Evolutionary conservation across 768 basidiomycete species (phyloP).

Genomic region (Amanita fuliginea): DNA sequence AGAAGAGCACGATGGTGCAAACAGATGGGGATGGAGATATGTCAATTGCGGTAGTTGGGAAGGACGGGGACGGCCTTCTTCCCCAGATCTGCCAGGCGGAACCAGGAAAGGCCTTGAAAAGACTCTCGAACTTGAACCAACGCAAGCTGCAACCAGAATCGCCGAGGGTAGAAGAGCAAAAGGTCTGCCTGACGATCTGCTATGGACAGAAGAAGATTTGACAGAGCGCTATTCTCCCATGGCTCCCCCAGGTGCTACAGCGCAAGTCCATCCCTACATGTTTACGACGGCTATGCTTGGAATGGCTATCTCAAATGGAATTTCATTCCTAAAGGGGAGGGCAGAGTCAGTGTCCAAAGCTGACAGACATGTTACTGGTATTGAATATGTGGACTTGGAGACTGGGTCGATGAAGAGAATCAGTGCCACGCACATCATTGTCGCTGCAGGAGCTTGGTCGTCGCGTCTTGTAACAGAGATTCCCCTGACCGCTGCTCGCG

Average conservation of each 20-base stretch:
- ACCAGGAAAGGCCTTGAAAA: constrained; percentile 42
- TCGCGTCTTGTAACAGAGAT: constrained; percentile 43
- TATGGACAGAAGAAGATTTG: constrained; percentile 45
- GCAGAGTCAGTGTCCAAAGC: constrained; percentile 32
- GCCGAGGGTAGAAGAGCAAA: constrained; percentile 16
- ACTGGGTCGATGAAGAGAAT: constrained; percentile 22
- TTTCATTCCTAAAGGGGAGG: constrained; percentile 32
- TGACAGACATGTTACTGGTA: constrained; percentile 33
- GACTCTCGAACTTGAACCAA: constrained; percentile 33
- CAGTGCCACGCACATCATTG: constrained; percentile 55
- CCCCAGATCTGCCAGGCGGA: constrained; percentile 14
- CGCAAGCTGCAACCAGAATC: constrained; percentile 7
- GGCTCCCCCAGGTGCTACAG: constrained; percentile 46
- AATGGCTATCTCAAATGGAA: constrained; percentile 46
- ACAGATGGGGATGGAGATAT: constrained; percentile 77
- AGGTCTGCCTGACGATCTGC: constrained; percentile 38
- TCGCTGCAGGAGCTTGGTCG: constrained; percentile 88
- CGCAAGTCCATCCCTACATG: constrained; percentile 67
- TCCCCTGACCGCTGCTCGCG: constrained; percentile 53
- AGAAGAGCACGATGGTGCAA: constrained; percentile 50
- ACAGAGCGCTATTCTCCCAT: constrained; percentile 54
- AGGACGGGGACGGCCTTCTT: constrained; percentile 38
- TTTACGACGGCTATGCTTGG: constrained; percentile 67
- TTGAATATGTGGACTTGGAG: constrained; percentile 27
- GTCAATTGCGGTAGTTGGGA: constrained; percentile 68